These are phyloP conservation scores for Kwoniella pini DNA, from an alignment of 768 basidiomycete genomes.

Conservation along the genomic window DNA sequence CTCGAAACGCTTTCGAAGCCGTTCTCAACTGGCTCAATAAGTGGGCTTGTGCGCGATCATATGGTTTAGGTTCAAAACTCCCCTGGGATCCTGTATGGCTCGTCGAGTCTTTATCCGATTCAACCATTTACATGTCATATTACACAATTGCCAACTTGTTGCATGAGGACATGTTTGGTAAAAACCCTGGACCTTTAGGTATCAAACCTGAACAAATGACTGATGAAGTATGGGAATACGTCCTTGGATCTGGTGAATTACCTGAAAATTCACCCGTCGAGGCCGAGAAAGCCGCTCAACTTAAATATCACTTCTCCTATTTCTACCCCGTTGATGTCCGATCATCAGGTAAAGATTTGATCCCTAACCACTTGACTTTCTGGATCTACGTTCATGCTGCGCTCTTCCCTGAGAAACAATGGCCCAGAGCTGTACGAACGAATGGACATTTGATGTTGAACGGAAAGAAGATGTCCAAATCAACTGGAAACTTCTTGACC, in stretches of 20 bases:
- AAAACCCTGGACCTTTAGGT: slow-evolving; percentile 74
- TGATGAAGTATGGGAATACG: slow-evolving; percentile 95
- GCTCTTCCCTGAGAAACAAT: slow-evolving; percentile 78
- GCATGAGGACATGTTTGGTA: slow-evolving; percentile 80
- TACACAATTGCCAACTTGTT: slow-evolving; percentile 91
- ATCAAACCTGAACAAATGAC: slow-evolving; percentile 91
- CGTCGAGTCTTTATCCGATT: slow-evolving; percentile 95
- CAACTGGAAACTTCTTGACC: slow-evolving; percentile 92
- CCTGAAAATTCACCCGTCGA: slow-evolving; percentile 63
- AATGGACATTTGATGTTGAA: slow-evolving; percentile 98
- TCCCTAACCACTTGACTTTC: slow-evolving; percentile 94
- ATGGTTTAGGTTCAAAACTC: slow-evolving; percentile 89
- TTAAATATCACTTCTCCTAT: slow-evolving; percentile 90
- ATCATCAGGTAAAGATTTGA: slow-evolving; percentile 95
- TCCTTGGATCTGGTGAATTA: slow-evolving; percentile 64
- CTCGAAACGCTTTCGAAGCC: slow-evolving; percentile 85
- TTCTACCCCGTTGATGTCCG: slow-evolving; percentile 99
- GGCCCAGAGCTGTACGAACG: slow-evolving; percentile 87
- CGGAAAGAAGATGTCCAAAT: slow-evolving; percentile 98
- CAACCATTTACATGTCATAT: slow-evolving; percentile 98
- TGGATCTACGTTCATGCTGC: slow-evolving; percentile 93
- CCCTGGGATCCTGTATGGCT: slow-evolving; percentile 97
- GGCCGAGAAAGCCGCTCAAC: slow-evolving; percentile 73
- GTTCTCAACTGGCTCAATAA: slow-evolving; percentile 93
- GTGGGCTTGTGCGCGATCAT: slow-evolving; percentile 99